Conservation (phyloP, 345 rosid species). For the Draba incana region DNA sequence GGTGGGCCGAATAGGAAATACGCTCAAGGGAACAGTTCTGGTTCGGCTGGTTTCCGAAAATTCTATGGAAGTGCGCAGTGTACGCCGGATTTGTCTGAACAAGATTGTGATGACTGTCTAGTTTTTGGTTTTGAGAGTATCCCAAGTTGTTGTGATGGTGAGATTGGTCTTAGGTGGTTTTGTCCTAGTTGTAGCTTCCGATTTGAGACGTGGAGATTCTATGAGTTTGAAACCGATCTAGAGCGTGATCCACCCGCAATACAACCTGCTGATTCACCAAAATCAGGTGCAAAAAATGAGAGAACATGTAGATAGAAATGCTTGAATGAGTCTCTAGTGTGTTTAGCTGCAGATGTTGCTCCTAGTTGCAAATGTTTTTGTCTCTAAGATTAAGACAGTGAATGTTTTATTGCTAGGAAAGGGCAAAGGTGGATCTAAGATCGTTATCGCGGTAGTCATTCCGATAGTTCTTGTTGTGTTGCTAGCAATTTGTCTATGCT, state of each 20-base stretch:
- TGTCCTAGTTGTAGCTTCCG: conserved; percentile 10
- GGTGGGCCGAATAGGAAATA: conserved; percentile 47
- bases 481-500: conserved; percentile 24
- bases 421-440: conserved; percentile 28
- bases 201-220: too few species aligned
- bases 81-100: conserved; percentile 47
- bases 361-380: conserved; percentile 4
- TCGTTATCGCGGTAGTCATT: conserved; percentile 30
- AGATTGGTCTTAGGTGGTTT: too few species aligned
- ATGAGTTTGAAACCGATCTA: too few species aligned
- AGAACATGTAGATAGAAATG: conserved; percentile 22
- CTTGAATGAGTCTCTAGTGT: too few species aligned
- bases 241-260: conserved; percentile 35
- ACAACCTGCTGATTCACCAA: conserved; percentile 6
- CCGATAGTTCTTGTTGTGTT: conserved; percentile 29
- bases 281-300: conserved; percentile 1
- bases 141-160: too few species aligned
- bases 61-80: conserved; percentile 53
- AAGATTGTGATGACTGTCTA: too few species aligned
- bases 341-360: too few species aligned
- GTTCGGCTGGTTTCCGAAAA: background rate
- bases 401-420: conserved; percentile 29
- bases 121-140: too few species aligned
- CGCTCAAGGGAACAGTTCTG: conserved; percentile 39
- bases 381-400: conserved; percentile 4